Base-by-base conservation (phyloP, 768 basidiomycete genomes). In the Lepiota venenata region DNA sequence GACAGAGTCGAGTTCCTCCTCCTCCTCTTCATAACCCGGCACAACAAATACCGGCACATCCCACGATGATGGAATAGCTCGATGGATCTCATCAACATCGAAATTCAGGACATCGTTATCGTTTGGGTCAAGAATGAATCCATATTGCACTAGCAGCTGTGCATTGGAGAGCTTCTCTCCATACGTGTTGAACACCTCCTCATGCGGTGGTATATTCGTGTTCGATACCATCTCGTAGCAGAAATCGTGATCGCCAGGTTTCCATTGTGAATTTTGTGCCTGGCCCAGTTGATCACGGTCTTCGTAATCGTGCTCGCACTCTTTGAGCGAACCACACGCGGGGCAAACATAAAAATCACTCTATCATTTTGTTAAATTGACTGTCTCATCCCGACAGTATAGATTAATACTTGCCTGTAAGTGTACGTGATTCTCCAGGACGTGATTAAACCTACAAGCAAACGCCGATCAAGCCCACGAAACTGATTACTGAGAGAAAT, bases 161-260 rank as follows among this genome's bases (percentile, higher is more conserved):
- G 87, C 81, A 62, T 91, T 91, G 15, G 74, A 71, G 36, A 91
- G 70, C 2, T 71, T 68, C 61, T 80, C 79, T n/a, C 85, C 84
- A 63, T 92, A 93, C 0, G 87, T 87, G 66, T 93, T 93, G 74
- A 83, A 91, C 18, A 90, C 72, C 54, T 92, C 83, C 9, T 72
- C 70, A 38, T 69, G 68, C 0, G 80, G 71, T 7, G 70, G 66
- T 39, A 91, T 75, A n/a, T 69, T 58, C 12, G 67, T 64, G 56
- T 83, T 80, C 0, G 81, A 72, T 2, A 88, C 83, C 83, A 93
- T 90, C 52, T 91, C 88, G 59, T 79, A 83, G 61, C 64, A 74
- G 43, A 71, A 62, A 56, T 76, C 75, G 20, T 66, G 59, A 10
- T 62, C 60, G 8, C 61, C 56, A 18, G 51, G 48, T 11, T 39